A percentile compares a stretch with the other conserved stretches of the same genome.
Evolutionary conservation across 352 stramenopile species (phyloP).

Genomic region (Phytophthora vignae): DNA sequence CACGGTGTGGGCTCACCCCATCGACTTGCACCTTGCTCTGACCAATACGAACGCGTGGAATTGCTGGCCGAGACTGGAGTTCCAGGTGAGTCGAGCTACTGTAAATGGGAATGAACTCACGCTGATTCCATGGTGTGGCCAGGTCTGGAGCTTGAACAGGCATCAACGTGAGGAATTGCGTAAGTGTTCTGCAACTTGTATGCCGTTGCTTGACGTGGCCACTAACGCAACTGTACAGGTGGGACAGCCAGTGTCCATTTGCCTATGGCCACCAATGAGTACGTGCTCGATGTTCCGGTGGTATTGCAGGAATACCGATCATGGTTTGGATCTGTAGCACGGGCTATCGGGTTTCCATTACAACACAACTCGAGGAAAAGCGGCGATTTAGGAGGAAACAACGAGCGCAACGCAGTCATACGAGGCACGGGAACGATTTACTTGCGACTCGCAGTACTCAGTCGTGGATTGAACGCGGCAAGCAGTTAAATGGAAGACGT

Average conservation of each 20-base stretch:
- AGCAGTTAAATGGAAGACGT: slow-evolving; percentile 20
- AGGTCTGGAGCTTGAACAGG: slow-evolving; percentile 52
- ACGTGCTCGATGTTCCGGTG: slow-evolving; percentile 54
- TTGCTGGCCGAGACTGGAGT: slow-evolving; percentile 54
- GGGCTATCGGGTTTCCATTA: slow-evolving; percentile 25
- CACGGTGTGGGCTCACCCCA: slow-evolving; percentile 60
- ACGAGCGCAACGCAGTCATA: slow-evolving; percentile 4
- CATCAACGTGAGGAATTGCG: slow-evolving; percentile 51
- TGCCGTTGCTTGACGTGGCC: neutral
- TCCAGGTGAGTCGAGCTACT: slow-evolving; percentile 32
- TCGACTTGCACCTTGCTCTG: slow-evolving; percentile 57
- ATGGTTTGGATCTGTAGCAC: slow-evolving; percentile 30
- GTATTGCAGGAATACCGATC: slow-evolving; percentile 21
- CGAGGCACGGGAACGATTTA: slow-evolving; percentile 38
- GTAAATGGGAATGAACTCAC: neutral
- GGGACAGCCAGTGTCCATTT: slow-evolving; percentile 43
- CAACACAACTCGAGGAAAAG: neutral
- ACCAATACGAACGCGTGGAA: slow-evolving; percentile 16
- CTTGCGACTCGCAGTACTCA: slow-evolving; percentile 45
- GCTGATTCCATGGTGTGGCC: neutral
- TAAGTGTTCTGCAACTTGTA: slow-evolving; percentile 22
- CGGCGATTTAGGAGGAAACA: neutral
- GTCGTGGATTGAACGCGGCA: slow-evolving; percentile 30
- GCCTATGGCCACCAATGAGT: slow-evolving; percentile 48
- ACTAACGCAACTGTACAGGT: slow-evolving; percentile 24